These are phyloP conservation scores for Saccharomycopsis fibuligera DNA, from an alignment of 805 yeast genomes.

Conservation along the genomic window DNA sequence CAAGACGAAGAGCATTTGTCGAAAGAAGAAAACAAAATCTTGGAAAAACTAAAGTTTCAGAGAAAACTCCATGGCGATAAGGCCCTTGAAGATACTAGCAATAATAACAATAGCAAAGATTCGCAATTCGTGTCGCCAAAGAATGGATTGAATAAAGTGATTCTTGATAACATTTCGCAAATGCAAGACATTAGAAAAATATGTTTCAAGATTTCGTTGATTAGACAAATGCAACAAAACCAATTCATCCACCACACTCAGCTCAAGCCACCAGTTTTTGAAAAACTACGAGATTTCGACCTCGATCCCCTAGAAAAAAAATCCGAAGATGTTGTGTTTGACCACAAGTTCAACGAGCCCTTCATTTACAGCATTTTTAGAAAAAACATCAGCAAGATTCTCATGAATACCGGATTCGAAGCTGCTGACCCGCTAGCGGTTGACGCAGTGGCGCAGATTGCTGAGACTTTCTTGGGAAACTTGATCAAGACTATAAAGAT, in stretches of 20 bases:
- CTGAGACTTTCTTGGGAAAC: constrained; percentile 73
- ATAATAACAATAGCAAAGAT: constrained; percentile 25
- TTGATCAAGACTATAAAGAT: constrained; percentile 63
- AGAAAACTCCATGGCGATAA: constrained; percentile 28
- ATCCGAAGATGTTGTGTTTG: constrained; percentile 49
- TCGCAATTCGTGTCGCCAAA: constrained; percentile 37
- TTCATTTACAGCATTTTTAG: constrained; percentile 62
- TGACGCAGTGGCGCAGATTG: constrained; percentile 72
- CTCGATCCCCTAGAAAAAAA: constrained; percentile 79
- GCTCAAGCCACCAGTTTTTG: constrained; percentile 61
- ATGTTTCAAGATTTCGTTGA: constrained; percentile 81
- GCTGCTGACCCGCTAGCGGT: constrained; percentile 71
- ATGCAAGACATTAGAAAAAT: constrained; percentile 86
- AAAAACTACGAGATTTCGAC: constrained; percentile 57
- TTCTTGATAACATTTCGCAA: constrained; percentile 60
- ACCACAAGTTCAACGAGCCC: constrained; percentile 43
- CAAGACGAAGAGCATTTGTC: constrained; percentile 41
- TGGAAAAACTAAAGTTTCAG: constrained; percentile 15
- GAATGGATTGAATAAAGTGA: constrained; percentile 54
- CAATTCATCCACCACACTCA: constrained; percentile 70
- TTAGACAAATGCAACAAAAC: constrained; percentile 85
- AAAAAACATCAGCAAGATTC: constrained; percentile 65
- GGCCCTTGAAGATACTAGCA: constrained; percentile 27
- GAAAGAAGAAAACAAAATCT: constrained; percentile 37
- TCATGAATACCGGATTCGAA: constrained; percentile 93